Base-by-base conservation (phyloP, 2,329 filamentous ascomycete species). In the Fusarium veterinarium region DNA sequence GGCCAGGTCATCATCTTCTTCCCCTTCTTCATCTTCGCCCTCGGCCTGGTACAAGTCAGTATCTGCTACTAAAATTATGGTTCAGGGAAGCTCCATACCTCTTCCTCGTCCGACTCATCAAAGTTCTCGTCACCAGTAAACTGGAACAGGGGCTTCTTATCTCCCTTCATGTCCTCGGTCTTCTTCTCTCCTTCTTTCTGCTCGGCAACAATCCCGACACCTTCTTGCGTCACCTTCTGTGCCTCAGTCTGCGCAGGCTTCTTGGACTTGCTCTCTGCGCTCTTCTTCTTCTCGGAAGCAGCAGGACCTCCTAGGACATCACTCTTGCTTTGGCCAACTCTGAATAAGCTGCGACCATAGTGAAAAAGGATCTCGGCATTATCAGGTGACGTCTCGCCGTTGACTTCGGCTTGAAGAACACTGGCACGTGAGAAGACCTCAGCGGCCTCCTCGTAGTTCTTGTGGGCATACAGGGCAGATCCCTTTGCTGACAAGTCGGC, bases 41-140 rank as follows among this genome's bases (percentile, higher is more conserved):
- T 83, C 85, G 44, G 81, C 81, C 76, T 77, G 41, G 8, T 16
- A 25, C n/a, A 12, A 20, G 53, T 77, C 57, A 73, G 73, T 33
- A 53, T 44, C 33, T 56, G n/a, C 45, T 30, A 38, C 37, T 31
- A 20, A 35, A 20, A 7, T 23, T 12, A 35, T 57, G 16, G 23
- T 37, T n/a, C 12, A 23, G 14, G 25, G 14, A 30, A 42, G 19
- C 19, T 20, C 17, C 38, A 25, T 71, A 72, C 90, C 56, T 90
- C 91, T 53, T 94, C 92, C 12, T 92, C 92, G 53, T 96, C 94
- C 1, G 92, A 93, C 60, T 93, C 91, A 60, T 94, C 93, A 84
- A 94, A 97, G 80, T 97, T 95, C 82, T 98, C 95, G 79, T 98
- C 95, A 64, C 96, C 96, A 8, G 91, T 92, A 79, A 99, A 97